Conservation (phyloP, 2,329 filamentous ascomycete species). For the Mycocentrospora acerina region DNA sequence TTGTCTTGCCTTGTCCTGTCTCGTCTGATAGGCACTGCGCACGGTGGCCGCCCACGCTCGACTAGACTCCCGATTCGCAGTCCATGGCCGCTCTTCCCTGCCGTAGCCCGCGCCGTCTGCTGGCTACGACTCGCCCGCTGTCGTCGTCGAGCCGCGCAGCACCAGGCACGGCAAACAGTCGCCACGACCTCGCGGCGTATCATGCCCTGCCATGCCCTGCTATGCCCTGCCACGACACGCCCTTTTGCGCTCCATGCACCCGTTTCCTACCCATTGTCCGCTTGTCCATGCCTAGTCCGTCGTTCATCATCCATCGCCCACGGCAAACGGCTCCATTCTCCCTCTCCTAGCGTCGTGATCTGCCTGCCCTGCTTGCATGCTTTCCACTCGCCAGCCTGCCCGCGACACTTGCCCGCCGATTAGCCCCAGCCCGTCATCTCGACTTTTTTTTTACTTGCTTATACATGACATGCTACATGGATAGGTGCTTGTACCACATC, state of each 20-base stretch:
- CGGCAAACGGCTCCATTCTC: conserved; percentile 5
- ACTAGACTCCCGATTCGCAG: conserved; percentile 8
- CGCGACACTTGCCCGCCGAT: conserved; percentile 10
- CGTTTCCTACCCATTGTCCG: background rate
- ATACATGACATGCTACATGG: too few relatives aligned
- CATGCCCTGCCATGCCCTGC: too few relatives aligned
- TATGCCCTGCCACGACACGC: background rate
- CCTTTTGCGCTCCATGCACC: background rate
- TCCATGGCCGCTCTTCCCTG: conserved; percentile 4
- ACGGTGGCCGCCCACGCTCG: conserved; percentile 5
- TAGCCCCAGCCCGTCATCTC: too few relatives aligned
- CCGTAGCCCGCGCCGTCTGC: conserved; percentile 7
- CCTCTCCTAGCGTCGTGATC: conserved; percentile 16
- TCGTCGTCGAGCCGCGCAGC: too few relatives aligned
- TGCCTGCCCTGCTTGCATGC: conserved; percentile 5
- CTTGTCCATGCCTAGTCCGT: background rate
- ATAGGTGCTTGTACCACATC: too few relatives aligned
- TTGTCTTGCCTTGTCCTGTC: too few relatives aligned
- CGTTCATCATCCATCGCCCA: conserved; percentile 1
- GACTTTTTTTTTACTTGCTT: too few relatives aligned
- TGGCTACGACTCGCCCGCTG: conserved; percentile 5
- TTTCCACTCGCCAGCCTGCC: conserved; percentile 17
- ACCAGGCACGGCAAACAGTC: conserved; percentile 1
- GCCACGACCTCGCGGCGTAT: background rate
- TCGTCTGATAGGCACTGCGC: conserved; percentile 25